phyloP scores from a whole-genome alignment of 73 alveolate species.

The Uronychia setigera region DNA sequence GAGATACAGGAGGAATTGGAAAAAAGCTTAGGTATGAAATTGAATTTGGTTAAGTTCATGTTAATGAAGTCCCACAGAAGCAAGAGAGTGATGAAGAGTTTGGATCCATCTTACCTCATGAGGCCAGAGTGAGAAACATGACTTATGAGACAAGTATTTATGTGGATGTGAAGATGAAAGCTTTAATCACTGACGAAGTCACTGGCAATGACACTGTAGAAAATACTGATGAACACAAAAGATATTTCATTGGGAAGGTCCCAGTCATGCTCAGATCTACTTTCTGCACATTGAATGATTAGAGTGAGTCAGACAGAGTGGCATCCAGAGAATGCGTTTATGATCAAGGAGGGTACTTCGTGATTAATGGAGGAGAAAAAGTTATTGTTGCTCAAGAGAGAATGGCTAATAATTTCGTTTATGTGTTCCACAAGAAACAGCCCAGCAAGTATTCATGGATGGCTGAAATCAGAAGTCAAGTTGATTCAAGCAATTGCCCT shows the following conservation, averaged over 20 bases:
- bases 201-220: constrained; percentile 51
- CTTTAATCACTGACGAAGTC: constrained; percentile 48
- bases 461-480: constrained; percentile 87
- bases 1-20: constrained; percentile 16
- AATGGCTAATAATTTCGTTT: constrained; percentile 98
- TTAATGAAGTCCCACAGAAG: constrained; percentile 74
- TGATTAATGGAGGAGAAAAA: constrained; percentile 98
- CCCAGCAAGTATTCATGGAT: constrained; percentile 91
- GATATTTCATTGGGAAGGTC: constrained; percentile 46
- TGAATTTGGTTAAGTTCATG: constrained; percentile 75
- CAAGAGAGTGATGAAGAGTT: constrained; percentile 68
- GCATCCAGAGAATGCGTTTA: constrained; percentile 86
- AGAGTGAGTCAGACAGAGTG: constrained; percentile 69
- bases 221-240: constrained; percentile 39
- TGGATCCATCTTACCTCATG: constrained; percentile 85
- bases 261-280: constrained; percentile 95
- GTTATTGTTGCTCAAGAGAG: constrained; percentile 98
- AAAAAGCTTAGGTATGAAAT: constrained; percentile 75
- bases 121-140: constrained; percentile 95
- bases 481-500: constrained; percentile 77
- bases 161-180: constrained; percentile 79
- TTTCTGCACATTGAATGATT: constrained; percentile 76
- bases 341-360: constrained; percentile 98
- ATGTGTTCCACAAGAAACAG: constrained; percentile 92
- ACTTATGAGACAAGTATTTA: constrained; percentile 90